Percentiles rank a stretch among this genome's conserved stretches.
These are phyloP conservation scores for Gaeumannomyces tritici DNA, from an alignment of 2,329 filamentous ascomycete genomes.

Conservation along the genomic window DNA sequence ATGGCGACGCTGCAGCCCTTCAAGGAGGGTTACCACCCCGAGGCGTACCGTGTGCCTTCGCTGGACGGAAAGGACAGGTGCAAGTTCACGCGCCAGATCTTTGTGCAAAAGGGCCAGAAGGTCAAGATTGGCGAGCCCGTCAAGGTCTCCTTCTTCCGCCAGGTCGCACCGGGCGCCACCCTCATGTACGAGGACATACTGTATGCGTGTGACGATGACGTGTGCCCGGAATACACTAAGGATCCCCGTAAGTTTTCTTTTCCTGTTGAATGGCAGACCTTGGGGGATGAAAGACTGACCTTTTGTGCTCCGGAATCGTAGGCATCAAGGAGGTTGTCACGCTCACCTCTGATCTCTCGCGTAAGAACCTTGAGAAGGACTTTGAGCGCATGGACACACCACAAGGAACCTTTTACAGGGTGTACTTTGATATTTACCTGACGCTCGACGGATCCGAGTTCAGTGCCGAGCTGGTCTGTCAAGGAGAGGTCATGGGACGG, in stretches of 20 bases:
- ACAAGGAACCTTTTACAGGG: slow-evolving; percentile 89
- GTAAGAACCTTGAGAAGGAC: slow-evolving; percentile 98
- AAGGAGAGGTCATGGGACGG: slow-evolving; percentile 97
- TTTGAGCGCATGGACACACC: slow-evolving; percentile 99
- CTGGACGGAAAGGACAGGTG: slow-evolving; percentile 95
- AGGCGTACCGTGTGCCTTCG: slow-evolving; percentile 93
- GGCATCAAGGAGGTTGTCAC: slow-evolving; percentile 99
- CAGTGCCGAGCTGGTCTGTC: slow-evolving; percentile 96
- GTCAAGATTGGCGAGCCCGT: slow-evolving; percentile 99
- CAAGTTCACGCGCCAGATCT: slow-evolving; percentile 98
- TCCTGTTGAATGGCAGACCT: not conserved
- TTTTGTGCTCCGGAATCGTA: slow-evolving; percentile 25
- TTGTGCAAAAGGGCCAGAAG: slow-evolving; percentile 95
- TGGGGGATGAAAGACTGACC: not conserved
- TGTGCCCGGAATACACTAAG: slow-evolving; percentile 97
- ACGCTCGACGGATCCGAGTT: slow-evolving; percentile 97
- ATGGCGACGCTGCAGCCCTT: slow-evolving; percentile 99
- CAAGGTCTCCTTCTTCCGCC: slow-evolving; percentile 97
- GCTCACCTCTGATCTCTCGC: slow-evolving; percentile 88
- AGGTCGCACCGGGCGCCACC: slow-evolving; percentile 91
- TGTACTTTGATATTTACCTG: slow-evolving; percentile 73
- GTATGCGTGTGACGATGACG: slow-evolving; percentile 95
- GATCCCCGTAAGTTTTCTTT: slow-evolving; percentile 75
- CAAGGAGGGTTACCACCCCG: slow-evolving; percentile 96
- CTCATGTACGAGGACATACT: slow-evolving; percentile 99